Base-by-base conservation (phyloP, 768 basidiomycete genomes). In the Suillus discolor region DNA sequence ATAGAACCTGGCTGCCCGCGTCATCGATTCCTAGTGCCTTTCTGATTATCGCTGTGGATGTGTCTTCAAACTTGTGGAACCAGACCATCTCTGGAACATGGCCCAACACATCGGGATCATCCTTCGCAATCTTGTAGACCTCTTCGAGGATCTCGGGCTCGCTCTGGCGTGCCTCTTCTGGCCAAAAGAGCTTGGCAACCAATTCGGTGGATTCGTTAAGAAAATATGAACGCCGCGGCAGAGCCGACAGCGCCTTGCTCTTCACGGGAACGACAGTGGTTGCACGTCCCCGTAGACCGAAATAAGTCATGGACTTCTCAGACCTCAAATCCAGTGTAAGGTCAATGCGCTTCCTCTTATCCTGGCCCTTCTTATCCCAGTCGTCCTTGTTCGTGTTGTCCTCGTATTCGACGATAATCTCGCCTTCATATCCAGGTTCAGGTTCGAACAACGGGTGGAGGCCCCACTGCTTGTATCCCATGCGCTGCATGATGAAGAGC, bases 401-500 rank as follows among this genome's bases (percentile, higher is more conserved):
- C 36, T 38, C 53, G 1, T 47, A 4, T 2, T n/a, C n/a, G 20
- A 45, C 6, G 4, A 51, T 38, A 15, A 18, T 63, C 7, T 31
- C 1, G 45, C 18, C 3, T 38, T 45, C 36, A 64, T 62, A 2
- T 38, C 20, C 47, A 47, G 47, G 7, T 60, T 51, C 25, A 20
- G 62, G 67, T 51, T 6, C 8, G 57, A 18, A 57, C 67, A 55
- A 44, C 66, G 16, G 8, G 36, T 38, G 36, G 36, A 38, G 36
- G 36, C 68, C 70, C 66, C 68, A 69, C 20, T 69, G 60, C 2
- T 11, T 36, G 8, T 54, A 11, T 9, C n/a, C 0, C 55, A 69
- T 65, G 6, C 66, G 64, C n/a, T 71, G 62, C 63, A 67, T 53
- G 6, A 61, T 57, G 15, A 70, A 57, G 2, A 69, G 57, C 0